Evolutionary conservation across 768 basidiomycete species (phyloP).

Genomic region (Hypholoma sublateritium): DNA sequence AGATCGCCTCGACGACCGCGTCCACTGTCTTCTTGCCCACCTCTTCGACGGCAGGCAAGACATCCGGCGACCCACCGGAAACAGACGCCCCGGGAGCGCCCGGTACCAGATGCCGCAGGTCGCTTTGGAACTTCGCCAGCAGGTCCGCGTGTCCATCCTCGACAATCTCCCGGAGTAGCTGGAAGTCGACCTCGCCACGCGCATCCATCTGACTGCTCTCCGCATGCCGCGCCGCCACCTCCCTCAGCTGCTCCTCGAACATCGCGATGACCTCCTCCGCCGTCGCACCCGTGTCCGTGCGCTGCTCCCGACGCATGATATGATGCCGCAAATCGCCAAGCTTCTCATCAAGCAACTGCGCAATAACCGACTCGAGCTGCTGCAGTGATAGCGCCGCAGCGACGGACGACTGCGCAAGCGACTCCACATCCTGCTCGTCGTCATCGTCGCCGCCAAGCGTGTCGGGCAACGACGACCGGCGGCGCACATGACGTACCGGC

Average conservation of each 20-base stretch:
- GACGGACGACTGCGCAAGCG: slow-evolving; percentile 36
- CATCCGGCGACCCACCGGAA: slow-evolving; percentile 26
- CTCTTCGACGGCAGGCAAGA: slow-evolving; percentile 54
- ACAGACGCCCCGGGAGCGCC: slow-evolving; percentile 31
- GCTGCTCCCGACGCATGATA: slow-evolving; percentile 26
- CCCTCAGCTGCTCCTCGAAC: slow-evolving; percentile 67
- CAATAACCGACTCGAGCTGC: slow-evolving; percentile 60
- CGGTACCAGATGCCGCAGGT: slow-evolving; percentile 52
- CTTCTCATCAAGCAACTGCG: slow-evolving; percentile 69
- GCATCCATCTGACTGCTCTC: slow-evolving; percentile 72
- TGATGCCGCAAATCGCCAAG: slow-evolving; percentile 50
- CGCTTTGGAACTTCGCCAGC: slow-evolving; percentile 54
- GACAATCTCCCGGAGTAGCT: slow-evolving; percentile 68
- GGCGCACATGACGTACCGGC: slow-evolving; percentile 36
- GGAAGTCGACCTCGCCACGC: slow-evolving; percentile 76
- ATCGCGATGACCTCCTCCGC: slow-evolving; percentile 68
- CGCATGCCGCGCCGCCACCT: slow-evolving; percentile 53
- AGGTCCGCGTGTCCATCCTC: slow-evolving; percentile 67
- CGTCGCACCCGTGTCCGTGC: slow-evolving; percentile 35
- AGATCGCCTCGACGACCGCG: slow-evolving; percentile 61
- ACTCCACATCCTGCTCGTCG: slow-evolving; percentile 41
- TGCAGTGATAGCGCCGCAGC: slow-evolving; percentile 57
- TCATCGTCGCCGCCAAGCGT: slow-evolving; percentile 48
- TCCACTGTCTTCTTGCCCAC: slow-evolving; percentile 55
- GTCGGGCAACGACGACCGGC: slow-evolving; percentile 59